Conservation (phyloP, 441 rosid species). For the Rhodomyrtus psidioides region DNA sequence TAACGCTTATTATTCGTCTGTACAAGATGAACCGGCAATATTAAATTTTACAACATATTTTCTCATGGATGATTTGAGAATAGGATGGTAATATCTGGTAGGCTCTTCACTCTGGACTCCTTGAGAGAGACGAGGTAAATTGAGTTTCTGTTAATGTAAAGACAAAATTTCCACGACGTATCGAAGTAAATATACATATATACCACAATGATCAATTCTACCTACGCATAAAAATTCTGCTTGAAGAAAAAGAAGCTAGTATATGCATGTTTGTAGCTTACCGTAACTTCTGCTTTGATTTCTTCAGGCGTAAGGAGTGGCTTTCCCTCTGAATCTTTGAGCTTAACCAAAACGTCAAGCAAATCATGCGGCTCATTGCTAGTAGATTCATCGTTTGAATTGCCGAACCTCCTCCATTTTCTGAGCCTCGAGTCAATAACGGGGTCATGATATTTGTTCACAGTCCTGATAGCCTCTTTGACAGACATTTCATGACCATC, state of each 20-base stretch:
- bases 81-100: no score
- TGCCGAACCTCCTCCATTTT: conserved; percentile 17
- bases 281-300: conserved; percentile 40
- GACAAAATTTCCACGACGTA: not conserved
- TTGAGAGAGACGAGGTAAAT: no score
- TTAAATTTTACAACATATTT: no score
- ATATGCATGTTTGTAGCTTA: not conserved
- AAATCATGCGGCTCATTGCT: conserved; percentile 23
- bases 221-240: not conserved
- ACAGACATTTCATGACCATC: conserved; percentile 47
- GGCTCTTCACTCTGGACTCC: no score
- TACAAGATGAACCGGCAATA: no score
- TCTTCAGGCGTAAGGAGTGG: conserved; percentile 30
- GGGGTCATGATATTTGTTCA: conserved; percentile 40
- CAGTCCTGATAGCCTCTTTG: conserved; percentile 3
- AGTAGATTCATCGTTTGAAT: not conserved
- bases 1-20: no score
- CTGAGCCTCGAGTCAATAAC: conserved; percentile 36
- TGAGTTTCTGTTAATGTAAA: not conserved
- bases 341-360: conserved; percentile 34
- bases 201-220: not conserved
- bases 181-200: no score
- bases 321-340: conserved; percentile 25
- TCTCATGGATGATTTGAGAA: no score
- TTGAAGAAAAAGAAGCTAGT: not conserved